Percentiles rank a stretch among this genome's conserved stretches.
phyloP scores from a whole-genome alignment of 2,329 filamentous ascomycete genomes.

The Diaporthe vexans region DNA sequence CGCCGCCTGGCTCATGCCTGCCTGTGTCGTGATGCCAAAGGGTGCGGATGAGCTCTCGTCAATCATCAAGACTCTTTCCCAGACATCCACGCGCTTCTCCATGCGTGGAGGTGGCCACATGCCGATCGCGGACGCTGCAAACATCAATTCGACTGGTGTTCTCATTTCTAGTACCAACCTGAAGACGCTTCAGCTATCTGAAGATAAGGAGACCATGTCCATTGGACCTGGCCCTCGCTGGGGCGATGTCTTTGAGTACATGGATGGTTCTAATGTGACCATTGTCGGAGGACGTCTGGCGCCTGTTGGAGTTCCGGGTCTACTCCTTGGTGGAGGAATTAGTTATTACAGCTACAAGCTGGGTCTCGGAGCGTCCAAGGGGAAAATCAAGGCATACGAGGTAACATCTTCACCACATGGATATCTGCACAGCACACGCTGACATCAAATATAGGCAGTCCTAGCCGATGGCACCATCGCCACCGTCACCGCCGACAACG shows the following conservation, averaged over 20 bases:
- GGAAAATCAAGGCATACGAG: conserved; percentile 24
- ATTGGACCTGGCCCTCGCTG: conserved; percentile 52
- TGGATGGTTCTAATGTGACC: conserved; percentile 45
- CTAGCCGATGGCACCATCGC: conserved; percentile 48
- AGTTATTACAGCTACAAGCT: conserved; percentile 47
- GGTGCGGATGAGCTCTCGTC: conserved; percentile 34
- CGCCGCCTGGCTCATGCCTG: conserved; percentile 40
- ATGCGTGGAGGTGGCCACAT: conserved; percentile 50
- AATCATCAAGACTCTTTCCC: conserved; percentile 44
- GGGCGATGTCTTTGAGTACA: conserved; percentile 49
- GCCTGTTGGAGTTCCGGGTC: conserved; percentile 49
- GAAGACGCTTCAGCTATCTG: conserved; percentile 49
- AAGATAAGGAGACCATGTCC: conserved; percentile 47
- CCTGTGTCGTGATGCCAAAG: conserved; percentile 48
- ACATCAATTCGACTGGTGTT: conserved; percentile 48
- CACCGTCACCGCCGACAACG: conserved; percentile 46
- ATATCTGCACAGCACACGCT: not conserved
- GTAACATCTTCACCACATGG: not conserved
- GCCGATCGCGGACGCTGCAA: conserved; percentile 45
- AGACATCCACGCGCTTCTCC: conserved; percentile 45
- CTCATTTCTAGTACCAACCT: conserved; percentile 54
- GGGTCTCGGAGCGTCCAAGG: conserved; percentile 7
- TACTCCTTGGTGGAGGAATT: conserved; percentile 51
- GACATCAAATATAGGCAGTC: conserved; percentile 36
- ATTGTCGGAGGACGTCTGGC: conserved; percentile 49